Evolutionary conservation across 257 asterid species (phyloP).

Genomic region (Gardenia jasminoides): DNA sequence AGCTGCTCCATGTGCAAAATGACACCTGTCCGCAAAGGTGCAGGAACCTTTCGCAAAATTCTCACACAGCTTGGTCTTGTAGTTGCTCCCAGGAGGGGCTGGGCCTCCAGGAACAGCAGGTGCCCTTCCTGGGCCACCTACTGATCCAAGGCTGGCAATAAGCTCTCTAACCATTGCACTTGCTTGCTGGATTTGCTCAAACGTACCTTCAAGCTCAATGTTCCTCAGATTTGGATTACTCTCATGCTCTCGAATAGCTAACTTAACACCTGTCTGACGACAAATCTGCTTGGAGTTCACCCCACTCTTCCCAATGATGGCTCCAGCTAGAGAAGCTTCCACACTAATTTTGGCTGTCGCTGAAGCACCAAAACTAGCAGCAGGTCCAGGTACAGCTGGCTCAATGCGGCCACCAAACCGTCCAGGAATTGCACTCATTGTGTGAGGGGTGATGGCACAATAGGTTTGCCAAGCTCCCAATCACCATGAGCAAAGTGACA

Average conservation of each 20-base stretch:
- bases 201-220: conserved; percentile 86
- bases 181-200: conserved; percentile 77
- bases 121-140: conserved; percentile 36
- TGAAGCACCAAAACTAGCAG: conserved; percentile 66
- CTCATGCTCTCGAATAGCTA: conserved; percentile 76
- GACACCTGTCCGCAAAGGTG: conserved; percentile 91
- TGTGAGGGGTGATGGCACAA: conserved; percentile 46
- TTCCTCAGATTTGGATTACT: conserved; percentile 63
- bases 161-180: conserved; percentile 75
- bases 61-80: conserved; percentile 80
- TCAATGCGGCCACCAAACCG: conserved; percentile 51
- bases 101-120: conserved; percentile 42
- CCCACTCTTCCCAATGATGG: conserved; percentile 92
- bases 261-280: conserved; percentile 75
- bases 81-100: conserved; percentile 49
- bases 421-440: conserved; percentile 39
- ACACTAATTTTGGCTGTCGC: conserved; percentile 87
- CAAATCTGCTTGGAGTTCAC: conserved; percentile 88
- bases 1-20: conserved; percentile 88
- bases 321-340: conserved; percentile 75
- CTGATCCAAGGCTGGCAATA: conserved; percentile 49
- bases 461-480: conserved; percentile 76
- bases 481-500: conserved; percentile 96
- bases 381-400: conserved; percentile 48
- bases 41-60: conserved; percentile 77